Conservation (phyloP, 345 rosid genomes). For the Gossypioides kirkii region DNA sequence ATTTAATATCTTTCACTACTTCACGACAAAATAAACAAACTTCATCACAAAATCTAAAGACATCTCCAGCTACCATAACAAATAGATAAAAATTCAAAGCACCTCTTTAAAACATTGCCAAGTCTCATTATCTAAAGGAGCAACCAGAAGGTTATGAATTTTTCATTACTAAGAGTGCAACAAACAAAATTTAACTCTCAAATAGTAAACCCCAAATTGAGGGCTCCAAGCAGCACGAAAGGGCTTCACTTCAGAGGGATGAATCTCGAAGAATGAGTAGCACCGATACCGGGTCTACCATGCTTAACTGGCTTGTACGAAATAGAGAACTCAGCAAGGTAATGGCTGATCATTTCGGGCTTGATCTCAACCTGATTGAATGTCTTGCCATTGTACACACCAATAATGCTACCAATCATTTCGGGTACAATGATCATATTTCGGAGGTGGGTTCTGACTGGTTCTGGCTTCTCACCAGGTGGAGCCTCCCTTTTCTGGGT, state of each 20-base stretch:
- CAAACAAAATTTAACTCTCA: slow-evolving; percentile 9
- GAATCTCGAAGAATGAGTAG: slow-evolving; percentile 96
- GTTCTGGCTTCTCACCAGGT: slow-evolving; percentile 93
- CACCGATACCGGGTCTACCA: slow-evolving; percentile 96
- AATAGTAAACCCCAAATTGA: background rate
- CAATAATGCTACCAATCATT: slow-evolving; percentile 93
- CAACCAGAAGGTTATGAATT: background rate
- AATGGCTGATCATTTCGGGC: slow-evolving; percentile 93
- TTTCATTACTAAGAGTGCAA: background rate
- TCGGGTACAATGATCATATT: slow-evolving; percentile 96
- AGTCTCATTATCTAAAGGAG: slow-evolving; percentile 7
- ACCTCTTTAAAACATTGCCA: slow-evolving; percentile 4
- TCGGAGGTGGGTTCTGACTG: slow-evolving; percentile 81
- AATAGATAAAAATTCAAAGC: background rate
- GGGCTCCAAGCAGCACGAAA: background rate
- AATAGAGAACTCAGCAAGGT: slow-evolving; percentile 79
- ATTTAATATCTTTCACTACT: too few relatives aligned
- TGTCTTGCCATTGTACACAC: slow-evolving; percentile 93
- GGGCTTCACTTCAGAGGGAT: slow-evolving; percentile 79
- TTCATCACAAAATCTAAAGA: background rate
- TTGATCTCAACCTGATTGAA: slow-evolving; percentile 94
- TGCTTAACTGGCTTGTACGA: slow-evolving; percentile 95
- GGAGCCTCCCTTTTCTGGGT: slow-evolving; percentile 90
- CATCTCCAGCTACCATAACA: background rate
- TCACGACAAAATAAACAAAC: background rate